Conservation (phyloP, 345 rosid genomes). For the Abelmoschus esculentus region DNA sequence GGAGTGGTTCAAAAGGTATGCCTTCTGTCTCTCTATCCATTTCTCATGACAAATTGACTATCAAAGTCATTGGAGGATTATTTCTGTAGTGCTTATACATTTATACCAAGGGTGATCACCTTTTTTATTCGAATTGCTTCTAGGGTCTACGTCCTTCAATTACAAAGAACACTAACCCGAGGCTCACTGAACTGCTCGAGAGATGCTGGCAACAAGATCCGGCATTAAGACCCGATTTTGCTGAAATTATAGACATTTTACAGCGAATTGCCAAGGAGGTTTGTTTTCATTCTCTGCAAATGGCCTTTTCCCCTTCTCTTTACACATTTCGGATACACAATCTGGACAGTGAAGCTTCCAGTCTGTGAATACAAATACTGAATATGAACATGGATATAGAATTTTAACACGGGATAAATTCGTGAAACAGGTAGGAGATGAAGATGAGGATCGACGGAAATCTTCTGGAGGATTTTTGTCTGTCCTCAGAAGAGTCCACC, state of each 20-base stretch:
- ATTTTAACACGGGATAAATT: neutral
- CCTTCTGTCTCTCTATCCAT: neutral
- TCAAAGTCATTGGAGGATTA: too few species aligned
- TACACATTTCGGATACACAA: too few species aligned
- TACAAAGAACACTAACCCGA: slow-evolving; percentile 57
- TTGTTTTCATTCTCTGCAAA: slow-evolving; percentile 7
- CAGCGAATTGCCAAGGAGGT: slow-evolving; percentile 74
- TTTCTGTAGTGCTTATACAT: neutral
- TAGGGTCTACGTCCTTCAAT: slow-evolving; percentile 80
- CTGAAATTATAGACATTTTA: slow-evolving; percentile 60
- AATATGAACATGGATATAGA: neutral
- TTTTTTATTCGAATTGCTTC: neutral
- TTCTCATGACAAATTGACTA: neutral
- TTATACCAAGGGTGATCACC: neutral
- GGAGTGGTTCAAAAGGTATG: slow-evolving; percentile 95
- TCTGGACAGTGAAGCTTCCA: neutral
- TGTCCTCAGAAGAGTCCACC: slow-evolving; percentile 53
- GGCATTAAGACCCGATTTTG: slow-evolving; percentile 68
- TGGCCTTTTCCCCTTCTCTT: neutral
- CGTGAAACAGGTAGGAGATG: slow-evolving; percentile 51
- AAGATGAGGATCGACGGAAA: slow-evolving; percentile 54
- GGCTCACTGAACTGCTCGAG: slow-evolving; percentile 58
- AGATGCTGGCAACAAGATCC: slow-evolving; percentile 94
- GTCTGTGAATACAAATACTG: neutral
- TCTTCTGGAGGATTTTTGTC: slow-evolving; percentile 70